A percentile compares a stretch with the other conserved stretches of the same genome.
phyloP scores from a whole-genome alignment of 345 rosid species.

The Acer yangbiense region DNA sequence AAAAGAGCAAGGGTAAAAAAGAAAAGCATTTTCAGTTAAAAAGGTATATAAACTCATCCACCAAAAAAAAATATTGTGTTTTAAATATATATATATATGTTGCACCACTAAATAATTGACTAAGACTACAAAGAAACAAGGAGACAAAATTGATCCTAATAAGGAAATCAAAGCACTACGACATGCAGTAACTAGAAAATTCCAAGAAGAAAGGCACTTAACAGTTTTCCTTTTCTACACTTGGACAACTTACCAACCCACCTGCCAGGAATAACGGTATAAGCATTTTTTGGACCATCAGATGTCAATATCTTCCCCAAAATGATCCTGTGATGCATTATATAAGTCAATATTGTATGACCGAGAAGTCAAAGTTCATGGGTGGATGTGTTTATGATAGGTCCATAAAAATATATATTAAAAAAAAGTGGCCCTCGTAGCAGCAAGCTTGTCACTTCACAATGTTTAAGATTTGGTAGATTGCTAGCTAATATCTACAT shows the following conservation, averaged over 20 bases:
- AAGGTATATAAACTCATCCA: constrained; percentile 1
- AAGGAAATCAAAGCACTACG: constrained; percentile 18
- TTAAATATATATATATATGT: too few relatives aligned
- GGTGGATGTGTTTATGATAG: constrained; percentile 29
- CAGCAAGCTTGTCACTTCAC: constrained; percentile 18
- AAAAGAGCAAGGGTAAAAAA: not conserved
- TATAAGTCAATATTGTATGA: constrained; percentile 40
- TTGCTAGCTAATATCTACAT: constrained; percentile 8
- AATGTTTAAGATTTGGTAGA: constrained; percentile 14
- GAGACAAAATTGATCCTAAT: constrained; percentile 1
- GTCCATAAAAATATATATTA: constrained; percentile 22
- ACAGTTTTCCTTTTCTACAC: constrained; percentile 28
- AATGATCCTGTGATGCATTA: constrained; percentile 85
- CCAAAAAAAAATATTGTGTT: not conserved
- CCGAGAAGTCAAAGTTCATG: constrained; percentile 34
- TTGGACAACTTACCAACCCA: constrained; percentile 83
- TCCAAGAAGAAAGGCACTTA: constrained; percentile 19
- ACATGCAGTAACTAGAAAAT: constrained; percentile 20
- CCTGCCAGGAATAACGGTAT: constrained; percentile 85
- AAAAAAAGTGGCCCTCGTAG: constrained; percentile 24
- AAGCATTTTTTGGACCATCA: constrained; percentile 87
- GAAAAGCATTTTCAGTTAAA: constrained; percentile 5
- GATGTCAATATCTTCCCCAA: constrained; percentile 94
- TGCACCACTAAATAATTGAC: not conserved
- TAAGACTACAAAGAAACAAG: constrained; percentile 2